These are phyloP conservation scores for Xylariaceae sp. DNA, from an alignment of 2,329 filamentous ascomycete genomes.

Conservation along the genomic window DNA sequence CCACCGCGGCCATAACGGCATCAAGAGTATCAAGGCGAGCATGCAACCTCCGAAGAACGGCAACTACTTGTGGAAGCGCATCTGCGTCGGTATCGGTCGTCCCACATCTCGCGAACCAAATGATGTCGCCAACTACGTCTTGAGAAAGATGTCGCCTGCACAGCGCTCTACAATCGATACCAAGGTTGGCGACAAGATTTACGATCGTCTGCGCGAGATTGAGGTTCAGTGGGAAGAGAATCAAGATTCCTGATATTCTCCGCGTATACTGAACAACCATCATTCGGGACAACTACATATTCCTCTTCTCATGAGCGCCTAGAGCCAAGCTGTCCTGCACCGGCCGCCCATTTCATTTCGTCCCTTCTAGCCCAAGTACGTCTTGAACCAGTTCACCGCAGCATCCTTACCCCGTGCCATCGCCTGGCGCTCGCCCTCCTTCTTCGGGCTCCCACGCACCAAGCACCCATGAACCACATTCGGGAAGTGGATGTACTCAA, in stretches of 20 bases:
- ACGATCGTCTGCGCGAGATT: slow-evolving; percentile 45
- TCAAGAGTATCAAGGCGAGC: slow-evolving; percentile 60
- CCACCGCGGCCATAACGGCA: slow-evolving; percentile 68
- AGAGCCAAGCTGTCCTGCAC: neutral
- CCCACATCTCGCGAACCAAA: slow-evolving; percentile 63
- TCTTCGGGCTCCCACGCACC: slow-evolving; percentile 38
- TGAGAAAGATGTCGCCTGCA: slow-evolving; percentile 58
- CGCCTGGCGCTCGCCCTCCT: slow-evolving; percentile 38
- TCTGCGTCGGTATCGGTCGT: slow-evolving; percentile 85
- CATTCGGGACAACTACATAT: too few relatives aligned
- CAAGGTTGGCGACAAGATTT: slow-evolving; percentile 49
- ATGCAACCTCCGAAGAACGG: slow-evolving; percentile 42
- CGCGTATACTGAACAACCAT: neutral
- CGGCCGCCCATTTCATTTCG: too few relatives aligned
- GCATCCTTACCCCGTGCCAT: slow-evolving; percentile 46
- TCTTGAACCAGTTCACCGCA: slow-evolving; percentile 42
- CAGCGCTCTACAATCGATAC: slow-evolving; percentile 51
- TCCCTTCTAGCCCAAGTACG: slow-evolving; percentile 18
- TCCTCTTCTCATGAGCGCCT: neutral
- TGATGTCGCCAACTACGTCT: slow-evolving; percentile 72
- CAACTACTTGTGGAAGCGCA: slow-evolving; percentile 47
- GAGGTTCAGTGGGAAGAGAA: slow-evolving; percentile 34
- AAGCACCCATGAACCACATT: slow-evolving; percentile 45
- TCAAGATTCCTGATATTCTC: neutral
- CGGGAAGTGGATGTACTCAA: slow-evolving; percentile 50